These are phyloP conservation scores for Fusarium graminum DNA, from an alignment of 2,329 filamentous ascomycete species.

Conservation along the genomic window DNA sequence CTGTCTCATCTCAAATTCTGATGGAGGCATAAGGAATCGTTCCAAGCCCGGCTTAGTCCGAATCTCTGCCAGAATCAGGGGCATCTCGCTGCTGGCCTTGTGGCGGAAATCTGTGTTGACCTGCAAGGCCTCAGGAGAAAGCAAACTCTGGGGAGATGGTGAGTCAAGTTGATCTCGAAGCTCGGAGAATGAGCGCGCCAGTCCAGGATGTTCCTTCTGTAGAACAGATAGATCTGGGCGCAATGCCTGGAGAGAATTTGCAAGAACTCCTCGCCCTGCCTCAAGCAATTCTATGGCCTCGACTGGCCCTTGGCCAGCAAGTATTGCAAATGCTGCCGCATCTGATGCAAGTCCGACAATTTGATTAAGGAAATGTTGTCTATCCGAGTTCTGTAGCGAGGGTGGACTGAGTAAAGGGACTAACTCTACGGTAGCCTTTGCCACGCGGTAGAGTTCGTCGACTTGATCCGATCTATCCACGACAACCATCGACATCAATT, in stretches of 20 bases:
- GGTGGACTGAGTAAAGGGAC: not conserved
- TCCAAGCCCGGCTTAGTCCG: too few species aligned
- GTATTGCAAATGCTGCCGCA: not conserved
- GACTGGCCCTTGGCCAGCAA: not conserved
- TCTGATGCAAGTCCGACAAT: not conserved
- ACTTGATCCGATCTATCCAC: not conserved
- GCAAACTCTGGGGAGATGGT: too few species aligned
- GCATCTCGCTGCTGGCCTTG: not conserved
- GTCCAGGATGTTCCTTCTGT: rapidly evolving
- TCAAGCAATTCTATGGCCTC: not conserved
- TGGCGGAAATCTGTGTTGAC: too few species aligned
- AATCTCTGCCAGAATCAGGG: too few species aligned
- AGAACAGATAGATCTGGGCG: not conserved
- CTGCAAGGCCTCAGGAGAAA: too few species aligned
- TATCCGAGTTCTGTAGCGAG: not conserved
- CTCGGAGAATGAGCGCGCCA: not conserved
- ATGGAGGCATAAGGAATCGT: too few species aligned
- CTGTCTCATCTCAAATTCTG: too few species aligned
- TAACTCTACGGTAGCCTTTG: not conserved
- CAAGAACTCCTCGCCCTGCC: not conserved
- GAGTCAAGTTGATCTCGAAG: not conserved
- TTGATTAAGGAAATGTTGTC: not conserved
- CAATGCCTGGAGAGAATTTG: not conserved
- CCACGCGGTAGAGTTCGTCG: not conserved
- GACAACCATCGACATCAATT: not conserved